Percentiles rank a stretch among this genome's conserved stretches.
Evolutionary conservation across 192 early-diverging fungal genomes (phyloP).

Genomic region (Coemansia sp.): DNA sequence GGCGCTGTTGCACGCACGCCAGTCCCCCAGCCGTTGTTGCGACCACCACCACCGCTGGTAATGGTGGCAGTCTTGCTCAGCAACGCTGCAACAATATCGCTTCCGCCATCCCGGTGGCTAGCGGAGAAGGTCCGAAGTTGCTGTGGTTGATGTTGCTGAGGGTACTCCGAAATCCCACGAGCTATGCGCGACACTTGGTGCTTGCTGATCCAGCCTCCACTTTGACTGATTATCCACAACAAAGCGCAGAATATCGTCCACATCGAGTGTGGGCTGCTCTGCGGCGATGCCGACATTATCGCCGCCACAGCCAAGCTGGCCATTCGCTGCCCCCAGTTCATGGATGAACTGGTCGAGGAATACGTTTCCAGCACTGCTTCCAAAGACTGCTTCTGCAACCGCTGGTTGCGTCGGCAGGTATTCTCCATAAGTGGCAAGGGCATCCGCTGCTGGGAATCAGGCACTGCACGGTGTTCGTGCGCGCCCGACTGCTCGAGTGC

Average conservation of each 20-base stretch:
- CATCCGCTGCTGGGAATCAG: conserved; percentile 59
- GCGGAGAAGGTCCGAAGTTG: conserved; percentile 1
- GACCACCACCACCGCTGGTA: not conserved
- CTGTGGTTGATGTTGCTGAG: conserved; percentile 14
- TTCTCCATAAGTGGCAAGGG: conserved; percentile 54
- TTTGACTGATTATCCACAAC: conserved; percentile 54
- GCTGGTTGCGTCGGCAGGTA: conserved; percentile 41
- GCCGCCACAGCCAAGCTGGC: conserved; percentile 39
- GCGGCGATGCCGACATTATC: conserved; percentile 42
- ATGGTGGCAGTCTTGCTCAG: conserved; percentile 1
- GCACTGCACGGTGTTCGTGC: conserved; percentile 40
- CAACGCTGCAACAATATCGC: conserved; percentile 3
- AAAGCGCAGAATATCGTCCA: conserved; percentile 56
- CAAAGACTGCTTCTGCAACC: conserved; percentile 38
- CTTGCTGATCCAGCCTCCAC: conserved; percentile 53
- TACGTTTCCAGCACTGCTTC: conserved; percentile 39
- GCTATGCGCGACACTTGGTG: conserved; percentile 52
- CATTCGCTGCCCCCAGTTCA: conserved; percentile 55
- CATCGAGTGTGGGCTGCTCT: conserved; percentile 43
- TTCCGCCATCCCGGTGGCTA: not conserved
- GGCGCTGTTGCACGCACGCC: not conserved
- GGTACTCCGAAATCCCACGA: conserved; percentile 53
- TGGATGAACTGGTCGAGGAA: conserved; percentile 54
- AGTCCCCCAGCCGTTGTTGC: not conserved
- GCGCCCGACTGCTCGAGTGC: conserved; percentile 56